Base-by-base conservation (phyloP, 2,329 filamentous ascomycete genomes). In the Bretziella fagacearum region DNA sequence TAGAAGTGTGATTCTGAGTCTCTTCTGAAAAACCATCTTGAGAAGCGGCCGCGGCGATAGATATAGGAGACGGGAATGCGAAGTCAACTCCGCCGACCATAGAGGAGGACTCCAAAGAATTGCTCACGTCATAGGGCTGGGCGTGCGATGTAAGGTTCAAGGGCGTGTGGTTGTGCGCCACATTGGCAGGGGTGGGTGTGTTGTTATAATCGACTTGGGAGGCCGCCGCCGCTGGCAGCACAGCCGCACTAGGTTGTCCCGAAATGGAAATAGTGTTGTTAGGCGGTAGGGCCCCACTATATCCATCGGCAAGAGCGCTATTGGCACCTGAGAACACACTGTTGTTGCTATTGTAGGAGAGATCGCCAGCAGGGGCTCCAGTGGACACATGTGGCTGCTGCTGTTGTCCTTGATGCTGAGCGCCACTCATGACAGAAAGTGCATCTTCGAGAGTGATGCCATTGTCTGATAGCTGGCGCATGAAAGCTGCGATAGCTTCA, bases 11-110 rank as follows among this genome's bases (percentile, higher is more conserved):
- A 11, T 47, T 35, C 15, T 17, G 15, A 13, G 26, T 15, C 27
- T 46, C 42, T 30, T 40, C 8, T 20, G 20, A 26, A 13, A 18
- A 35, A 3, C 4, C 43, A 46, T 49, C 36, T 30, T 29, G 43
- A 29, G 43, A 42, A 15, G 47, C 26, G 47, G 42, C 47, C 10
- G 33, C 26, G 13, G n/a, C 41, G 33, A 49, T 49, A 35, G 47
- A 49, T 49, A 49, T 49, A 49, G 47, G 47, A 22, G 47, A 49
- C 25, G 43, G 47, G 6, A 49, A 49, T 25, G 43, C 41, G 15
- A 41, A 29, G 18, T 18, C 17, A 26, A 46, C 26, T 32, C 26
- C 30, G 40, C 20, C 33, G 23, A 32, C 36, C 26, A 33, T 32
- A 40, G 46, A 48, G 25, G 42, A 48, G 25, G 42, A 35, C 42